These are phyloP conservation scores for Colletotrichum karsti DNA, from an alignment of 2,329 filamentous ascomycete species.

Conservation along the genomic window DNA sequence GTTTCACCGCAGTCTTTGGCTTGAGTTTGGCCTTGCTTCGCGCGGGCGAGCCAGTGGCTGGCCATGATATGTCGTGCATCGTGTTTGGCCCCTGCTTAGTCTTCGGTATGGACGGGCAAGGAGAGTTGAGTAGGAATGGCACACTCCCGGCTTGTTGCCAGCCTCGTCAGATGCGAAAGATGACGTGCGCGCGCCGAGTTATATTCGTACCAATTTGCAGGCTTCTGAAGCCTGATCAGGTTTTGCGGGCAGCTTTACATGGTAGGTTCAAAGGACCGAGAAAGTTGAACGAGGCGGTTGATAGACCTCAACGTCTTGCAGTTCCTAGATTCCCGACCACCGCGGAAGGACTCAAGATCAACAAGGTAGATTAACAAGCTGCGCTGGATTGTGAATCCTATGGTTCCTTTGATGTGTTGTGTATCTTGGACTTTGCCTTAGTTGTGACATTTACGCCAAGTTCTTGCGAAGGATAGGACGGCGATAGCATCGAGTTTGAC, in stretches of 20 bases:
- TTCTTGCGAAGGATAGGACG: background rate
- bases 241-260: too few species aligned
- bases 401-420: background rate
- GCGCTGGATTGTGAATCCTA: too few species aligned
- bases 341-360: too few species aligned
- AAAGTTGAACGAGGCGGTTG: too few species aligned
- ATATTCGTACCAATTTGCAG: too few species aligned
- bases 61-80: background rate
- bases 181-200: background rate
- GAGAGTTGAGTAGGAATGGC: background rate
- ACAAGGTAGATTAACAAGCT: too few species aligned
- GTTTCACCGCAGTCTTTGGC: constrained; percentile 9
- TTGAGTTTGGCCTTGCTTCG: background rate
- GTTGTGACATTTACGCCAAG: background rate
- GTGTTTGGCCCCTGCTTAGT: background rate
- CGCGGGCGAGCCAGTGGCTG: background rate
- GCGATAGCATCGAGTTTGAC: background rate
- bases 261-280: too few species aligned
- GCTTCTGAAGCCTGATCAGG: too few species aligned
- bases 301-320: too few species aligned
- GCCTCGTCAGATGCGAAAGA: background rate
- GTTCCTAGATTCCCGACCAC: too few species aligned
- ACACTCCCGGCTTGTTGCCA: too few species aligned
- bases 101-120: background rate
- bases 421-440: background rate